These are phyloP conservation scores for Rutstroemia sydowiana DNA, from an alignment of 2,329 filamentous ascomycete species.

Conservation along the genomic window DNA sequence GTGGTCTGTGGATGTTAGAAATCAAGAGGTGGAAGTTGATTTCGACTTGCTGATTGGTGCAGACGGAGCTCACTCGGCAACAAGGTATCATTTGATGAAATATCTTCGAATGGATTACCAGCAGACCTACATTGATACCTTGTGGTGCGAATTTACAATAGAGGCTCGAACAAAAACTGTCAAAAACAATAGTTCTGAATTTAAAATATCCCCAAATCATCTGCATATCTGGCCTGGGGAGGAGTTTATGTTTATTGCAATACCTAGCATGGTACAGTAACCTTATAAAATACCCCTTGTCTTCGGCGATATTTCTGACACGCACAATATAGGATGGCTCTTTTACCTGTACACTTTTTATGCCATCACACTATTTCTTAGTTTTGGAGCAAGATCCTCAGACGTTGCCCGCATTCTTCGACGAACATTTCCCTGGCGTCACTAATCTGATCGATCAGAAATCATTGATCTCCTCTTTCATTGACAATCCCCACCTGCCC, in stretches of 20 bases:
- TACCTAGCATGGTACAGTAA: conserved; percentile 50
- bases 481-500: conserved; percentile 78
- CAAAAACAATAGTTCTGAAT: conserved; percentile 39
- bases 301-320: no score
- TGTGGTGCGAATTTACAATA: conserved; percentile 96
- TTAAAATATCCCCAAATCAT: conserved; percentile 83
- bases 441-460: conserved; percentile 59
- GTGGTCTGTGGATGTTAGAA: conserved; percentile 17
- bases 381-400: conserved; percentile 57
- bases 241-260: conserved; percentile 97
- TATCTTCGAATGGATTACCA: conserved; percentile 82
- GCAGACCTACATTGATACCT: conserved; percentile 90
- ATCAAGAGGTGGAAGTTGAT: conserved; percentile 66
- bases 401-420: conserved; percentile 65
- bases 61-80: conserved; percentile 88
- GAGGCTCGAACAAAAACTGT: conserved; percentile 18
- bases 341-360: conserved; percentile 92
- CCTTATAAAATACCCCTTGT: no score
- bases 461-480: conserved; percentile 68
- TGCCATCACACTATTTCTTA: conserved; percentile 63
- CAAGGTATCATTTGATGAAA: conserved; percentile 94
- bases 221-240: conserved; percentile 95
- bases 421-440: conserved; percentile 80
- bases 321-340: conserved; percentile 71
- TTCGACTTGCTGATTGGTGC: conserved; percentile 94